Base-by-base conservation (phyloP, 805 yeast genomes). In the Myxozyma sirexii region DNA sequence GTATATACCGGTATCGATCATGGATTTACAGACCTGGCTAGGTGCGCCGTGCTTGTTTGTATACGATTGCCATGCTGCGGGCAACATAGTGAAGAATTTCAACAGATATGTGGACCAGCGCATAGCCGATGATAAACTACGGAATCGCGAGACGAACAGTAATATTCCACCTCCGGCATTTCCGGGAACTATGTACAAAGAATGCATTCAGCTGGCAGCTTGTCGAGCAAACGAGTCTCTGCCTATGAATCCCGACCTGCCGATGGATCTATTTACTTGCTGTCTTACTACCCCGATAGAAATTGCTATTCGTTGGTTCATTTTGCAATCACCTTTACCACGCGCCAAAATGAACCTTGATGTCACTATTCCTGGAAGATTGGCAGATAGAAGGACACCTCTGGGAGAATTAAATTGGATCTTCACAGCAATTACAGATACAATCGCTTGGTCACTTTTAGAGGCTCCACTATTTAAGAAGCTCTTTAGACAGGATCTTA, bases 31-130 rank as follows among this genome's bases (percentile, higher is more conserved):
- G 69, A 86, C 96, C 3, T 94, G 99, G 99, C 77, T 94, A 10
- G 99, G 99, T 8, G 97, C 97, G 0, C 99, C 99, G 0, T 93
- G 96, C 55, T 88, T 94, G 19, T 92, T 88, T 74, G 97, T 93
- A 45, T 91, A 87, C 73, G 99, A 94, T 75, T 91, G 98, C 72
- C 89, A 87, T 68, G 88, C 89, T 60, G 97, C 99, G 0, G 99
- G 97, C 1, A 88, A 91, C 73, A 91, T 94, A 53, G 88, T 94
- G 8, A 84, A 84, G 61, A 93, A 93, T 72, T 94, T 91, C 78
- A 88, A 88, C 68, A 84, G 87, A 67, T 92, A 91, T 72, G 96
- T 91, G 1, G 94, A 90, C 67, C 90, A 90, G 71, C 81, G 97
- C 68, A 86, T 90, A 21, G 92, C 86, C 67, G 96, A 90, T 70